Evolutionary conservation across 2,329 filamentous ascomycete species (phyloP), one percentile per base, ranked within the genome.

Genomic region (Fusarium sp.): DNA sequence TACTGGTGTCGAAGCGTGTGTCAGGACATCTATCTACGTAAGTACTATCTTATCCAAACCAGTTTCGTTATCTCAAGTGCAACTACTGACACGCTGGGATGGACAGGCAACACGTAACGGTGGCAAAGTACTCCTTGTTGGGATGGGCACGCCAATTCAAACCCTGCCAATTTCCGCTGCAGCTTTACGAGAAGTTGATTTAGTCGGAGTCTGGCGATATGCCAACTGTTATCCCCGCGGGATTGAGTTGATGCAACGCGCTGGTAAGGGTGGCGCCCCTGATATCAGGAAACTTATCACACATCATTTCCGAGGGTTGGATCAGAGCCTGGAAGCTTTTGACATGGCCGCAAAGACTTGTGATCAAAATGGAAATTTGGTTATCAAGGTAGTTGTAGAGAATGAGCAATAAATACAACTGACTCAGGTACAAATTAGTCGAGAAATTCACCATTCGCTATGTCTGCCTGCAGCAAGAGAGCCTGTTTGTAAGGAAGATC

Each of bases 151-250:
- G 11, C 66, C 66, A 11, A 43, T 54, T 18, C 59, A 68, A 27
- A 64, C 66, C 18, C 54, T 68, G 8, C 66, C 66, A 18, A 11
- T 68, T 8, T 64, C 60, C 5, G 59, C 60, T 13, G 66, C 66
- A 13, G 48, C 66, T 39, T 30, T 62, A 23, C 27, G 66, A 39
- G 66, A 67, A 48, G 50, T 68, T 32, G 59, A 62, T 20, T 20
- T 68, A n/a, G 45, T 68, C 10, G 58, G 58, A 9, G 35, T 62
- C n/a, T 68, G 58, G 59, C 34, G 66, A 57, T 68, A 68, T 25
- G 58, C 66, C n/a, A 41, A 68, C 56, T 57, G 45, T 35, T 68
- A 68, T 52, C 45, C 48, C 11, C 25, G 39, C n/a, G 66, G 27
- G 3, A 41, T 68, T 25, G 52, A 63, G 34, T 25, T 68, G 27